phyloP scores from a whole-genome alignment of 257 asterid species.

The Plantago major region DNA sequence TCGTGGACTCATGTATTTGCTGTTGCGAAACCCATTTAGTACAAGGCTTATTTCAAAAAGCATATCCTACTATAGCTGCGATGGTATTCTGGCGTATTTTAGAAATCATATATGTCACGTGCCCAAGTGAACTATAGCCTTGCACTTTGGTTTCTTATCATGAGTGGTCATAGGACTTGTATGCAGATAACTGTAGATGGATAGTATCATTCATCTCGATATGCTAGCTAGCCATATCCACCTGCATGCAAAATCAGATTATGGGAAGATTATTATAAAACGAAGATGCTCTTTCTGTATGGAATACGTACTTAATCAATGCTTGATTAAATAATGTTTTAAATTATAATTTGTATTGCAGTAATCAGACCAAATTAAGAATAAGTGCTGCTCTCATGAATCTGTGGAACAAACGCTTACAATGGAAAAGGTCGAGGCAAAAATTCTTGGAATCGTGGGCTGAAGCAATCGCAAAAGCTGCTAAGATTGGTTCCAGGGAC shows the following conservation, averaged over 20 bases:
- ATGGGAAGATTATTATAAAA: no score
- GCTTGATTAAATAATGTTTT: constrained; percentile 10
- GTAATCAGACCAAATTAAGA: constrained; percentile 60
- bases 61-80: no score
- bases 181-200: neutral
- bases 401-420: constrained; percentile 69
- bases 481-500: constrained; percentile 61
- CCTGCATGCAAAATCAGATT: no score
- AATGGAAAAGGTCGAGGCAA: constrained; percentile 65
- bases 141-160: no score
- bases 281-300: no score
- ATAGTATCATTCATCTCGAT: neutral
- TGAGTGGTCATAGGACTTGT: neutral
- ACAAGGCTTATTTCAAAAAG: no score
- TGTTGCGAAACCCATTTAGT: no score
- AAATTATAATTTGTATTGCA: constrained; percentile 28
- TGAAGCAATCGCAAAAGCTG: constrained; percentile 71
- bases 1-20: no score
- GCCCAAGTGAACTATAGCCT: no score
- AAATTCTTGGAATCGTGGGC: constrained; percentile 61
- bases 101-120: no score
- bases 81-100: no score
- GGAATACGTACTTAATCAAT: neutral
- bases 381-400: constrained; percentile 52
- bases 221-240: neutral